Percentiles rank a stretch among this genome's conserved stretches.
Evolutionary conservation across 805 yeast genomes (phyloP).

Genomic region (Hanseniaspora mollemarum): DNA sequence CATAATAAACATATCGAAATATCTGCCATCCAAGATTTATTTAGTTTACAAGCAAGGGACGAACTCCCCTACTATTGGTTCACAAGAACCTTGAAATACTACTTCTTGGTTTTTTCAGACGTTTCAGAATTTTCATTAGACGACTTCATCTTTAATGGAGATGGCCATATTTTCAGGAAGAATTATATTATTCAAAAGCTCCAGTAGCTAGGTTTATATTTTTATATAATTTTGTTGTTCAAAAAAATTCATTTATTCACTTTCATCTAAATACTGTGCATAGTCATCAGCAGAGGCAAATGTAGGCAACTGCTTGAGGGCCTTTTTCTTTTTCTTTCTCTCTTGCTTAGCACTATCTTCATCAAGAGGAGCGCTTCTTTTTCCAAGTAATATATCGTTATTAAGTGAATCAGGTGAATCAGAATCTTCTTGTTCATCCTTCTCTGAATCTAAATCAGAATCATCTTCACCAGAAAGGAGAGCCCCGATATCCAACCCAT

Average conservation of each 20-base stretch:
- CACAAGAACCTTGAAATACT: constrained; percentile 49
- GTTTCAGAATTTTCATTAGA: constrained; percentile 36
- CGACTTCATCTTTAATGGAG: constrained; percentile 48
- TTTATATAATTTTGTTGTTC: not conserved
- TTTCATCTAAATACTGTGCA: constrained; percentile 50
- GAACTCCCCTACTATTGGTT: constrained; percentile 43
- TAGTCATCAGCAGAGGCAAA: constrained; percentile 87
- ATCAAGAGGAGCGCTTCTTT: constrained; percentile 31
- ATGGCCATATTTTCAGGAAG: constrained; percentile 45
- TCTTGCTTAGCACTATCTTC: constrained; percentile 23
- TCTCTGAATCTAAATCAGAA: constrained; percentile 22
- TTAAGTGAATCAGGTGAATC: no score
- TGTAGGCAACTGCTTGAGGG: constrained; percentile 59
- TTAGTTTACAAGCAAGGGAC: constrained; percentile 27
- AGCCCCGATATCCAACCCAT: constrained; percentile 22
- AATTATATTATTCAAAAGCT: not conserved
- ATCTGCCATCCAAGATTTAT: constrained; percentile 25
- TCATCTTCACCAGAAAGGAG: constrained; percentile 16
- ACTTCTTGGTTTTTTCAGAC: constrained; percentile 39
- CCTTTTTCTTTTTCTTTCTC: constrained; percentile 37
- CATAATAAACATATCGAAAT: constrained; percentile 34
- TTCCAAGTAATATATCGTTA: no score
- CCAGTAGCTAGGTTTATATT: not conserved
- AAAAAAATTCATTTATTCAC: constrained; percentile 47
- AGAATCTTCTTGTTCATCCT: constrained; percentile 24